Base-by-base conservation (phyloP, 805 yeast species). In the Saccharomyces paradoxus region DNA sequence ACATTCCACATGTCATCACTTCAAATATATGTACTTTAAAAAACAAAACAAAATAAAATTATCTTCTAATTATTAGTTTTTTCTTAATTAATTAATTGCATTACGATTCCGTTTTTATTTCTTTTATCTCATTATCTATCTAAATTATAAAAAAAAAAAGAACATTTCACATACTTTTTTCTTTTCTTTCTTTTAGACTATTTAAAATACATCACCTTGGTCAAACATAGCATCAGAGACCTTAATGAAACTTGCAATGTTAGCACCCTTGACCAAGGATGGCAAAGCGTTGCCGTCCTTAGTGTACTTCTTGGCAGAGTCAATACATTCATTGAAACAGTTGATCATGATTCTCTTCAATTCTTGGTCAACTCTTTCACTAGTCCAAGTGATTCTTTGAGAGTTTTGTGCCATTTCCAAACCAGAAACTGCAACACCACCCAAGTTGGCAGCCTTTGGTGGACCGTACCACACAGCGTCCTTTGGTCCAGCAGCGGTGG, bases 321-420 rank as follows among this genome's bases (percentile, higher is more conserved):
- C 80, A 78, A 88, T 83, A 75, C 96, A 91, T 81, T 83, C 86
- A 73, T 87, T 78, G 82, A 91, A 91, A 77, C 96, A 87, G 72
- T 79, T 82, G 74, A 83, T 78, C 97, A 91, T 91, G 74, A 91
- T 91, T 71, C 79, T 80, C 83, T 89, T 89, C 72, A 91, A 83
- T 76, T 87, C 89, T 58, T 74, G 72, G 75, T 91, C 97, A 65
- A 91, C 97, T 79, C 88, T 89, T 79, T 90, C 96, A 54, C 83
- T 65, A 61, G 95, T 81, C 96, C 97, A 91, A 62, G 75, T 74
- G 63, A 83, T 81, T 80, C 97, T 86, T 72, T 86, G 92, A 57
- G 97, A 88, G 89, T 91, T 91, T 80, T 91, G 97, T 63, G 97
- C 97, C 97, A 91, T 91, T 81, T 91, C 97, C 63, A 91, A 82